Conservation (phyloP, 306 rosid genomes). For the Fragaria iinumae region DNA sequence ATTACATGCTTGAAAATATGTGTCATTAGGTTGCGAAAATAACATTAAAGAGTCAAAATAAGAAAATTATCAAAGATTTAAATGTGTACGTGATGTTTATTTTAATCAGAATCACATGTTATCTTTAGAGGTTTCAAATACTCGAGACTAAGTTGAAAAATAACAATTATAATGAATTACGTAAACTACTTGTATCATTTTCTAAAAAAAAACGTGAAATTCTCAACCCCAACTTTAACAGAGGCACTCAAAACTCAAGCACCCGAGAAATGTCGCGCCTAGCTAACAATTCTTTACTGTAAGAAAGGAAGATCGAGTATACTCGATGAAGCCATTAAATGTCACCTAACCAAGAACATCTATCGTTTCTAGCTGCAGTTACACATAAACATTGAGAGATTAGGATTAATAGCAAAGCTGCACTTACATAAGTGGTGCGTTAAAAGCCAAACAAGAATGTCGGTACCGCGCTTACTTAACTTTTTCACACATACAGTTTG, state of each 20-base stretch:
- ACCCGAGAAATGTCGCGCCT: background rate
- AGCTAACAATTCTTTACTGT: too few relatives aligned
- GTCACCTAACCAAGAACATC: background rate
- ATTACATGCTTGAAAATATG: background rate
- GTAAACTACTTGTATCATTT: background rate
- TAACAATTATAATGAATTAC: background rate
- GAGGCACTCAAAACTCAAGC: background rate
- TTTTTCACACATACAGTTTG: background rate
- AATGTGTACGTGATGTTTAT: too few relatives aligned
- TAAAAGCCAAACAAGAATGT: background rate
- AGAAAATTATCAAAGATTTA: too few relatives aligned
- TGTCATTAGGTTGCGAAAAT: too few relatives aligned
- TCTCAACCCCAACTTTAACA: background rate
- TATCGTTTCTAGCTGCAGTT: background rate
- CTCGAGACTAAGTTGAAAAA: too few relatives aligned
- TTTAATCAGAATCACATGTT: too few relatives aligned
- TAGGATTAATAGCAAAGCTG: background rate
- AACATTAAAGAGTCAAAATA: too few relatives aligned
- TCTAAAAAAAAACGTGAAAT: background rate
- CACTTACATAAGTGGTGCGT: background rate
- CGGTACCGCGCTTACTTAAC: background rate
- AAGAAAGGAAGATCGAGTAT: background rate
- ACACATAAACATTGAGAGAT: background rate
- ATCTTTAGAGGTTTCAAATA: too few relatives aligned
- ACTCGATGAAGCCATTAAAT: background rate